Evolutionary conservation across 2,329 filamentous ascomycete species (phyloP).

Genomic region (Nigrospora oryzae): DNA sequence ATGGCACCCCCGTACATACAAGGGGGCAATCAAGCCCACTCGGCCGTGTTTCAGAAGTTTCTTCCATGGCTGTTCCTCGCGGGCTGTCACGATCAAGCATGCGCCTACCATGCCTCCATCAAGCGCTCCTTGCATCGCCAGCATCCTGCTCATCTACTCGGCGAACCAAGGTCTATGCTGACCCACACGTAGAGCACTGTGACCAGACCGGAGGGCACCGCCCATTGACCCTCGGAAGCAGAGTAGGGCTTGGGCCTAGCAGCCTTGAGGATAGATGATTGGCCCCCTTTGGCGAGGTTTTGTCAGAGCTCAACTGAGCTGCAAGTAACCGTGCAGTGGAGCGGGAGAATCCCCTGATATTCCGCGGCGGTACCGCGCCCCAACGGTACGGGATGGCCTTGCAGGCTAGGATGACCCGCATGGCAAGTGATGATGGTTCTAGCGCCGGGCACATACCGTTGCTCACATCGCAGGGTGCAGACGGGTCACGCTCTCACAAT

Average conservation of each 20-base stretch:
- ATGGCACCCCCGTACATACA: background rate
- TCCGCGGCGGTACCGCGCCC: conserved; percentile 16
- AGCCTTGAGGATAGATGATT: conserved; percentile 10
- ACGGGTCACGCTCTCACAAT: too few species aligned
- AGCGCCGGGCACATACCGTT: too few species aligned
- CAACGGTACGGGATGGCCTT: conserved; percentile 2
- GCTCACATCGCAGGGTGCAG: too few species aligned
- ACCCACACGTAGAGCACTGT: too few species aligned
- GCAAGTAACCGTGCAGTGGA: conserved; percentile 16
- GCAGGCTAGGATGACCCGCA: conserved; percentile 11
- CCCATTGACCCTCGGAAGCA: too few species aligned
- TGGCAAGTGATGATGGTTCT: background rate
- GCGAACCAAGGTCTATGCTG: too few species aligned
- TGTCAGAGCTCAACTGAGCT: conserved; percentile 15
- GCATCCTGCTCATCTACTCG: background rate
- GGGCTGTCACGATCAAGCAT: too few species aligned
- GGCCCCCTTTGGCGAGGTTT: conserved; percentile 21
- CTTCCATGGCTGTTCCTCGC: background rate
- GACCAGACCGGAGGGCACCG: too few species aligned
- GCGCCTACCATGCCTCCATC: background rate
- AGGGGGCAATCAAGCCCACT: conserved; percentile 3
- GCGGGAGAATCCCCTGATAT: conserved; percentile 14
- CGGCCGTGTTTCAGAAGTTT: conserved; percentile 2
- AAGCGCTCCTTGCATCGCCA: conserved; percentile 1
- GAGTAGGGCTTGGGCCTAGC: too few species aligned